Evolutionary conservation across 495 filamentous ascomycete species (phyloP).

Genomic region (Aspergillus egyptiacus): DNA sequence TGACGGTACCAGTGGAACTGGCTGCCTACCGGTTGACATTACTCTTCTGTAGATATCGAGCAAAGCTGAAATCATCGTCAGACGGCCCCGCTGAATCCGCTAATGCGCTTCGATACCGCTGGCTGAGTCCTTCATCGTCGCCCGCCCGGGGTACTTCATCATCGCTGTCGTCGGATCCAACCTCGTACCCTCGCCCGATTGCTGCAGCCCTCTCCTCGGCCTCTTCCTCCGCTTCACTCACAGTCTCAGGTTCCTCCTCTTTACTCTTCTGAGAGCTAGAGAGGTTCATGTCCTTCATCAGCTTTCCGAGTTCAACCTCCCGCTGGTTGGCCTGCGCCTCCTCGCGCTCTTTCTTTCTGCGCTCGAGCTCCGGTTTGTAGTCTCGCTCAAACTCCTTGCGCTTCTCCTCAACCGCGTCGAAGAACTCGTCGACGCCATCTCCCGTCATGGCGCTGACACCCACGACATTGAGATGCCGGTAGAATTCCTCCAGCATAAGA

Average conservation of each 20-base stretch:
- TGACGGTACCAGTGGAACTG: constrained; percentile 3
- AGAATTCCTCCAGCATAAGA: constrained; percentile 96
- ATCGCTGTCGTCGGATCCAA: constrained; percentile 27
- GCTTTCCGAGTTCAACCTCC: constrained; percentile 75
- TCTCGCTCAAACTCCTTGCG: constrained; percentile 83
- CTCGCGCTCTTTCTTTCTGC: constrained; percentile 66
- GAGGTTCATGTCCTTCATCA: constrained; percentile 94
- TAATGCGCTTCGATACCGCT: constrained; percentile 43
- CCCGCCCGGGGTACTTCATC: constrained; percentile 29
- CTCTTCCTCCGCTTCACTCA: constrained; percentile 48
- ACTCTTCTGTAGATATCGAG: constrained; percentile 40
- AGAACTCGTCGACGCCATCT: constrained; percentile 86
- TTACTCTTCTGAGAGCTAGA: constrained; percentile 37
- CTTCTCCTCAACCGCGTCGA: constrained; percentile 79
- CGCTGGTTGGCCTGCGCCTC: constrained; percentile 60
- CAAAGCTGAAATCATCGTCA: constrained; percentile 44
- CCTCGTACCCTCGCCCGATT: constrained; percentile 22
- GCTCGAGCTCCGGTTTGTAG: constrained; percentile 88
- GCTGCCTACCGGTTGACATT: constrained; percentile 29
- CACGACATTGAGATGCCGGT: constrained; percentile 83
- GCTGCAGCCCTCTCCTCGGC: constrained; percentile 25
- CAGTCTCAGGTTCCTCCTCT: constrained; percentile 37
- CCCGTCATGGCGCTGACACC: constrained; percentile 92
- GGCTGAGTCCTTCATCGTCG: constrained; percentile 36
- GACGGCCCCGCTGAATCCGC: constrained; percentile 25